phyloP scores from a whole-genome alignment of 768 basidiomycete genomes.

The Tephrocybe rancida region DNA sequence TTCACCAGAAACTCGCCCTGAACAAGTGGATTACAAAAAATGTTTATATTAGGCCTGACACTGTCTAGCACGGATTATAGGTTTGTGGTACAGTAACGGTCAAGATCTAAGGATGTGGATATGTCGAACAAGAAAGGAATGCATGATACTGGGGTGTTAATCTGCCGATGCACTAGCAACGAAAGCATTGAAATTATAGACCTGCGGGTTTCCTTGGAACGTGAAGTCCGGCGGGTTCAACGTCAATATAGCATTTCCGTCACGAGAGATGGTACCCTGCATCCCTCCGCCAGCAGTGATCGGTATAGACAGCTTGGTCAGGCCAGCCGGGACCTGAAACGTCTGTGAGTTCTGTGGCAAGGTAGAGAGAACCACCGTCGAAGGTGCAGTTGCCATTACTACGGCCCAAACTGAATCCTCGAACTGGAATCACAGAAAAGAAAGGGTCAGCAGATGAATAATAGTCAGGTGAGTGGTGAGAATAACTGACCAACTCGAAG shows the following conservation, averaged over 20 bases:
- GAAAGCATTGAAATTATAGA: constrained; percentile 76
- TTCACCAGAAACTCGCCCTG: background rate
- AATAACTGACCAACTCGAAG: constrained; percentile 52
- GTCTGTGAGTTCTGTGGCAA: constrained; percentile 44
- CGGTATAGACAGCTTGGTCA: constrained; percentile 62
- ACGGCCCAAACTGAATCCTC: constrained; percentile 71
- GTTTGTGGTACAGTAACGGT: too few species aligned
- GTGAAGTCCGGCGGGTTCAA: constrained; percentile 51
- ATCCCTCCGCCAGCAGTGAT: constrained; percentile 55
- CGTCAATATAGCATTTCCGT: constrained; percentile 47
- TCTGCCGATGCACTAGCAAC: constrained; percentile 44
- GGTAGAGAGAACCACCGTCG: constrained; percentile 56
- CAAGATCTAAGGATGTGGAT: too few species aligned
- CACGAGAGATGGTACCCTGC: constrained; percentile 48
- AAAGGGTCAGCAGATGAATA: background rate
- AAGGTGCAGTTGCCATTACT: constrained; percentile 59
- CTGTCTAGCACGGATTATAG: too few species aligned
- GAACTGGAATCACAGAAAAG: constrained; percentile 36
- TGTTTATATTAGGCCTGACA: too few species aligned
- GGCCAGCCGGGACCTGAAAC: constrained; percentile 55
- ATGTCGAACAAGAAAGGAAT: too few species aligned
- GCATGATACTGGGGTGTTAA: constrained; percentile 13
- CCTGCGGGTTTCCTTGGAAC: constrained; percentile 53
- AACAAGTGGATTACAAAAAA: too few species aligned
- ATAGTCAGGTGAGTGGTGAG: constrained; percentile 16